Evolutionary conservation across 1,139 yeast genomes (phyloP), one percentile per base, ranked within the genome.

Genomic region (Nakaseomyces sp.): DNA sequence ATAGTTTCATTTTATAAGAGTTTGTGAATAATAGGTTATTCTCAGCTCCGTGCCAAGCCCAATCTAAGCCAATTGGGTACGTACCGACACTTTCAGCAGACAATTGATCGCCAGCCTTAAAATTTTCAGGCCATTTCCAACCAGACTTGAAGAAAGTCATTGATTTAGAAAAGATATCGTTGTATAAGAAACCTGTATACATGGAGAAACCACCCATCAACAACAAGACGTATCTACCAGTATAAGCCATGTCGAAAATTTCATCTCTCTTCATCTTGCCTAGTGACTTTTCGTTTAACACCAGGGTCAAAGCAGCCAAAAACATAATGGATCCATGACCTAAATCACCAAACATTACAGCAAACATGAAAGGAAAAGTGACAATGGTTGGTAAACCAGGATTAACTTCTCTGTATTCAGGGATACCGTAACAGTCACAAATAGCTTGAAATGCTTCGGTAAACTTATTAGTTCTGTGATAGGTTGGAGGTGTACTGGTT

Each of bases 301-400:
- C 88, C 55, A 91, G 68, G 37, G 72, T 71, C 28, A 78, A 62
- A 7, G 94, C 94, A 9, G 85, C 89, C 51, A 86, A 64, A 38
- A 80, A 69, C 55, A 93, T 71, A 48, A 93, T 75, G 44, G 87
- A 70, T 15, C 98, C 98, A 64, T 91, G 99, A 3, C 99, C 99
- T 49, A 89, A 67, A 68, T 91, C 99, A 66, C 98, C 99, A 72
- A 91, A 91, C 99, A 91, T 91, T 55, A 93, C 85, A 30, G 98
- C 96, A 70, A 91, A 91, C 96, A 91, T 87, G 66, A 93, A 91
- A 12, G 99, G 99, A 69, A 91, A 91, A 0, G 99, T 91, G 29
- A 91, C 84, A 40, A 89, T 76, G 0, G 99, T 86, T 4, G 98
- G 94, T 52, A 91, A 72, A 45, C 96, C 97, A 2, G 98, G 96